Evolutionary conservation across 192 early-diverging fungal species (phyloP), one percentile per base, ranked within the genome.

Genomic region (Lobosporangium transversale): DNA sequence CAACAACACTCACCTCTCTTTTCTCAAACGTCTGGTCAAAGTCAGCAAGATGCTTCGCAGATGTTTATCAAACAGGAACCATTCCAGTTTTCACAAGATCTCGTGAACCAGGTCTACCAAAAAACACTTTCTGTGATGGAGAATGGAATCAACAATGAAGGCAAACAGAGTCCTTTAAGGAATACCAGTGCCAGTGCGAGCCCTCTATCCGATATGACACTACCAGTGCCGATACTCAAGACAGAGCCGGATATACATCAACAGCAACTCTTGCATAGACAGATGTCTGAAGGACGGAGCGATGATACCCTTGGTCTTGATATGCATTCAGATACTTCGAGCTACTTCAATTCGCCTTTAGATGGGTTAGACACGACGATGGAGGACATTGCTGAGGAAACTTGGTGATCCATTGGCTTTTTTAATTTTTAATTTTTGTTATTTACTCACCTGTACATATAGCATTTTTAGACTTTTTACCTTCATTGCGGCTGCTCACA

Each of bases 81-180:
- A 1, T 76, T 76, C 40, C 73, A 67, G 73, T 76, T 76, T 23
- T 67, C 73, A 14, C 73, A 20, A 20, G 73, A 76, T 10, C 32
- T 76, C n/a, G 73, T 76, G 10, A 76, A 76, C 26, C 73, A 76
- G 29, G 73, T 76, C 27, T 76, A 76, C 31, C 73, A 76, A 67
- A 76, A 76, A 53, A 62, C 73, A 2, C 36, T 76, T 9, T 61
- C 73, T 3, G 73, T 76, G 21, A 54, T 76, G 53, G 73, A 76
- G 30, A 67, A 56, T 0, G 42, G 24, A 18, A 40, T 7, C 10
- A 11, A 40, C 14, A 21, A 49, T 48, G 57, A 65, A 12, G 31
- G 43, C 20, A 52, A 26, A 20, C 70, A 62, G 31, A 49, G 37
- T 47, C 42, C 52, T 3, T 10, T 63, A 14, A 42, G 31, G 18